phyloP scores from a whole-genome alignment of 495 filamentous ascomycete genomes.

The Chaetomidium leptoderma region DNA sequence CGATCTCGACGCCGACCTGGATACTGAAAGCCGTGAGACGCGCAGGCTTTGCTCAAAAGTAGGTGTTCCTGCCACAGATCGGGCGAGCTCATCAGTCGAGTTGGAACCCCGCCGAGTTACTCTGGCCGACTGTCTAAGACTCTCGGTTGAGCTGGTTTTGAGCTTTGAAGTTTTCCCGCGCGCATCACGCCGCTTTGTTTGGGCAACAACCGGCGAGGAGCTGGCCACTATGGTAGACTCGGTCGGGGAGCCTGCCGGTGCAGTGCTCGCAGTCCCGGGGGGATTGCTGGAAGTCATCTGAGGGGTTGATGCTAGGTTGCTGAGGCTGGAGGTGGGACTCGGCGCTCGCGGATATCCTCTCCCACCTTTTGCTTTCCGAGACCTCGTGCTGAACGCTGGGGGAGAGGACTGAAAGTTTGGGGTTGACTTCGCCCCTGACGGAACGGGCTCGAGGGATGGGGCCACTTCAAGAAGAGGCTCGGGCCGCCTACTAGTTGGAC shows the following conservation, averaged over 20 bases:
- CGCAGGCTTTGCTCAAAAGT: constrained; percentile 34
- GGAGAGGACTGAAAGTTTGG: constrained; percentile 28
- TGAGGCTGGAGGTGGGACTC: constrained; percentile 31
- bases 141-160: constrained; percentile 25
- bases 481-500: constrained; percentile 24
- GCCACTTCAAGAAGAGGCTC: neutral
- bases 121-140: constrained; percentile 25
- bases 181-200: constrained; percentile 26
- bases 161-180: constrained; percentile 22
- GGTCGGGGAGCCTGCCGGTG: constrained; percentile 4
- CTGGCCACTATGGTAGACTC: constrained; percentile 12
- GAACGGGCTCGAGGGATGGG: neutral
- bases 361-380: constrained; percentile 14
- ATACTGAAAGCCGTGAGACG: constrained; percentile 16
- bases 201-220: constrained; percentile 33
- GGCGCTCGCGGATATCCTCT: constrained; percentile 9
- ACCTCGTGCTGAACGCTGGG: constrained; percentile 27
- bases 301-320: constrained; percentile 37
- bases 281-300: constrained; percentile 29
- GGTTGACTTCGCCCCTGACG: constrained; percentile 4
- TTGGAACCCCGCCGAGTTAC: constrained; percentile 27
- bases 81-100: constrained; percentile 41
- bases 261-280: constrained; percentile 24
- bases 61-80: constrained; percentile 24
- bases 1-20: constrained; percentile 16